phyloP scores from a whole-genome alignment of 2,329 filamentous ascomycete species.

The Stagonosporopsis tanaceti region DNA sequence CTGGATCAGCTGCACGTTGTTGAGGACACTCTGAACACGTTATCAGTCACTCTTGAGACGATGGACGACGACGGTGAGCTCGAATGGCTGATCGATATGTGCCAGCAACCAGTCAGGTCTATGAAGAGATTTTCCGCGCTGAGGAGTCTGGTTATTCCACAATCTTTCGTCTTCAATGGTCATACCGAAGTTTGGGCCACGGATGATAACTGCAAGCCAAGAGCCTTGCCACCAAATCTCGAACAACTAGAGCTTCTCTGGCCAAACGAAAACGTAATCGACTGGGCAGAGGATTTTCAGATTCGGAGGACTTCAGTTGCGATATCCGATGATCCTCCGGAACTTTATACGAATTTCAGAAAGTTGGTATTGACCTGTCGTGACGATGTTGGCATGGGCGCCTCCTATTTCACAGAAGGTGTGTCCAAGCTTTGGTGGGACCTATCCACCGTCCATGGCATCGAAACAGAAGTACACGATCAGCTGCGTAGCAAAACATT shows the following conservation, averaged over 20 bases:
- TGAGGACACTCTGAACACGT: constrained; percentile 15
- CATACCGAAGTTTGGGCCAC: not conserved
- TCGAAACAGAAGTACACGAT: constrained; percentile 21
- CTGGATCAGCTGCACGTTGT: constrained; percentile 25
- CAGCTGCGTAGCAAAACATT: constrained; percentile 7
- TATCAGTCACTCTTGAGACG: constrained; percentile 26
- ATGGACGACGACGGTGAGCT: constrained; percentile 22
- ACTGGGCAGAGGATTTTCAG: constrained; percentile 18
- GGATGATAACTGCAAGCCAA: not conserved
- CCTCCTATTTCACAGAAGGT: constrained; percentile 11
- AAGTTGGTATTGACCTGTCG: constrained; percentile 26
- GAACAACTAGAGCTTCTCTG: constrained; percentile 26
- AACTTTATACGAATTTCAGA: constrained; percentile 1
- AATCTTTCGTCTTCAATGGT: constrained; percentile 25
- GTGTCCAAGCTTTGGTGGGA: constrained; percentile 20
- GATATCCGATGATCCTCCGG: not conserved
- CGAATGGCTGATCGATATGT: constrained; percentile 25
- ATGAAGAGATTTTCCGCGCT: constrained; percentile 20
- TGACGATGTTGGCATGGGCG: constrained; percentile 17
- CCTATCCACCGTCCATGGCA: constrained; percentile 4
- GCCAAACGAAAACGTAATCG: constrained; percentile 18
- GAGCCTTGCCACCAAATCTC: constrained; percentile 25
- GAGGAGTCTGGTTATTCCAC: constrained; percentile 24
- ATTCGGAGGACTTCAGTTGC: too few relatives aligned
- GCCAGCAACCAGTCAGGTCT: constrained; percentile 17